These are phyloP conservation scores for Aspergillus aculeatinus DNA, from an alignment of 2,329 filamentous ascomycete species.

Conservation along the genomic window DNA sequence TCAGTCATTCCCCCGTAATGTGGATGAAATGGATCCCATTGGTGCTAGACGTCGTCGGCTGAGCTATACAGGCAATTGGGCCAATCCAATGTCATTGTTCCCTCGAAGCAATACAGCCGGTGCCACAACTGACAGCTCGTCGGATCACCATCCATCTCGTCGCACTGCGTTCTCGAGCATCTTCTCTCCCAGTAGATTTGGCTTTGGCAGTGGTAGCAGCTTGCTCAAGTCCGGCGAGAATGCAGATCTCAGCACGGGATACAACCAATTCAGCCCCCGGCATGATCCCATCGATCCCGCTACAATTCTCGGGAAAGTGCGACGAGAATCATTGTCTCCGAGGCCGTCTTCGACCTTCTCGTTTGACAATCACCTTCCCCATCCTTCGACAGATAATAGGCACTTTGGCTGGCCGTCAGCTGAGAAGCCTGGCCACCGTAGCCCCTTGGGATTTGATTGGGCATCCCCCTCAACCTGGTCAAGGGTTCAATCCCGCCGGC, in stretches of 20 bases:
- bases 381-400: conserved; percentile 75
- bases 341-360: conserved; percentile 56
- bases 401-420: conserved; percentile 67
- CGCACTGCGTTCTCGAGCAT: conserved; percentile 44
- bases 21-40: conserved; percentile 52
- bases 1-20: conserved; percentile 61
- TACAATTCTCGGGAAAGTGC: conserved; percentile 43
- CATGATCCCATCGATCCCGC: conserved; percentile 49
- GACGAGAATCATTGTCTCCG: conserved; percentile 46
- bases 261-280: conserved; percentile 49
- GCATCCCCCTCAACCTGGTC: conserved; percentile 63
- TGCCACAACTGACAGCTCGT: conserved; percentile 44
- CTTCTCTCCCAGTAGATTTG: conserved; percentile 43
- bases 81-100: conserved; percentile 50
- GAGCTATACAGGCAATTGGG: conserved; percentile 59
- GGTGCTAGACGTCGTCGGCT: conserved; percentile 53
- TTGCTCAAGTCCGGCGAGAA: conserved; percentile 33
- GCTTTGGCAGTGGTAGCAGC: conserved; percentile 32
- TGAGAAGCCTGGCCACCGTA: conserved; percentile 55
- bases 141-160: conserved; percentile 40
- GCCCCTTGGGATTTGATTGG: conserved; percentile 56
- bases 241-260: conserved; percentile 38
- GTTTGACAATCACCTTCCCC: conserved; percentile 60
- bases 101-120: conserved; percentile 46
- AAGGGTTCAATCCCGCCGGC: conserved; percentile 73